phyloP scores from a whole-genome alignment of 1,284 basidiomycete genomes.

The Trichosporon sp. region DNA sequence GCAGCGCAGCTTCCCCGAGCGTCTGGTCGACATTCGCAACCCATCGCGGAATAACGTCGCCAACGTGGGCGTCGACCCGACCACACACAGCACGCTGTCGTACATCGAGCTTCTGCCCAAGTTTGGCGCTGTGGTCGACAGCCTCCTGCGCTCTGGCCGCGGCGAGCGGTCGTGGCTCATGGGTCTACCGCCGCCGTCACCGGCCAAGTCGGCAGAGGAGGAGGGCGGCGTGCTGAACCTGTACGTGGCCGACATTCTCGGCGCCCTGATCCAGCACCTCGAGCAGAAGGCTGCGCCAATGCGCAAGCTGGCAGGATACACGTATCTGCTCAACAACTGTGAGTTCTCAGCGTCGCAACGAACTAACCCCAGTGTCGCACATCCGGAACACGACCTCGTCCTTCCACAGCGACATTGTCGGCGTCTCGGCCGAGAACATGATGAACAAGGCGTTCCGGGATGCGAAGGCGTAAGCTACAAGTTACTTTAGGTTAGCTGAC shows the following conservation, averaged over 20 bases:
- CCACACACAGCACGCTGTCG: conserved; percentile 39
- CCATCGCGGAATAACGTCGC: conserved; percentile 12
- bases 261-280: conserved; percentile 39
- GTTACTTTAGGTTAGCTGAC: neutral
- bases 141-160: conserved; percentile 33
- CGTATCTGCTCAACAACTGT: conserved; percentile 48
- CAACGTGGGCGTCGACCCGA: conserved; percentile 31
- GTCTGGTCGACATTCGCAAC: conserved; percentile 42
- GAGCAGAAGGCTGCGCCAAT: conserved; percentile 32
- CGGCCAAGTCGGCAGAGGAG: conserved; percentile 29
- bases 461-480: conserved; percentile 31
- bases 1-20: conserved; percentile 45
- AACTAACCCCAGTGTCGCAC: conserved; percentile 39
- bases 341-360: conserved; percentile 11
- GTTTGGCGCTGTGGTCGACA: conserved; percentile 35
- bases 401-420: conserved; percentile 42
- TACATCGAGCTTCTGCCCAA: conserved; percentile 42
- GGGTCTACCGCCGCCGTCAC: conserved; percentile 40
- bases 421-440: conserved; percentile 45
- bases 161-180: conserved; percentile 49
- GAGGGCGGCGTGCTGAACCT: conserved; percentile 46
- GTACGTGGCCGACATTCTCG: conserved; percentile 45
- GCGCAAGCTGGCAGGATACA: conserved; percentile 33
- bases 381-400: conserved; percentile 43
- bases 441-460: conserved; percentile 45